Evolutionary conservation across 176 grass and related monocot species (phyloP).

Genomic region (Carex scoparia): DNA sequence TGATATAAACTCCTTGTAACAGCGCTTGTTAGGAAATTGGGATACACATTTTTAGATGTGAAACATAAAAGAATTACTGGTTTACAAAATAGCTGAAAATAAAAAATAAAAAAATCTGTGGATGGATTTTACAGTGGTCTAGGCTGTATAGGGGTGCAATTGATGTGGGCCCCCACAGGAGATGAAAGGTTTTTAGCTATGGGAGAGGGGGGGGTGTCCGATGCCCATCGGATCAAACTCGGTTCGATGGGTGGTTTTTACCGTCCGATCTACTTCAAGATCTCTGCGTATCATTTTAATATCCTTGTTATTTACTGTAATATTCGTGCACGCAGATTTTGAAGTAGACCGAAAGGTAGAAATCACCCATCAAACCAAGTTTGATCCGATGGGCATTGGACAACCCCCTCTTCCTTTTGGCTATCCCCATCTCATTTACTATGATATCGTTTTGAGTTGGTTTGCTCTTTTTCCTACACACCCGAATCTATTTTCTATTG

Average conservation of each 20-base stretch:
- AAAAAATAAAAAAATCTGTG: constrained; percentile 1
- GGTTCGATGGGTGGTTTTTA: no score
- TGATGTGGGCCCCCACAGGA: not conserved
- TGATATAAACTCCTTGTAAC: no score
- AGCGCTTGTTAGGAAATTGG: not conserved
- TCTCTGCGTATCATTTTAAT: no score
- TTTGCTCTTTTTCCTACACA: constrained; percentile 31
- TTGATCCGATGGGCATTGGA: no score
- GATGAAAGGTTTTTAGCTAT: constrained; percentile 2
- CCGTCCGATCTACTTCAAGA: no score
- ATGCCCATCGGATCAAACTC: no score
- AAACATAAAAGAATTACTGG: not conserved
- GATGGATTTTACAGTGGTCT: constrained; percentile 19
- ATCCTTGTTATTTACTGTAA: no score
- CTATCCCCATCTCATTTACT: not conserved
- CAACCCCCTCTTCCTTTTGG: no score
- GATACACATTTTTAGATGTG: not conserved
- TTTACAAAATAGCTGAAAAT: not conserved
- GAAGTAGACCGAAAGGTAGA: no score
- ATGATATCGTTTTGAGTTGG: constrained; percentile 28
- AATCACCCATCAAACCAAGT: no score
- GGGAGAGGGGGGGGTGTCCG: no score
- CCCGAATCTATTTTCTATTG: constrained; percentile 28
- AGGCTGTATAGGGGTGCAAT: not conserved
- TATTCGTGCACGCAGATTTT: no score